Base-by-base conservation (phyloP, 768 basidiomycete species). In the Podaxis sp. region DNA sequence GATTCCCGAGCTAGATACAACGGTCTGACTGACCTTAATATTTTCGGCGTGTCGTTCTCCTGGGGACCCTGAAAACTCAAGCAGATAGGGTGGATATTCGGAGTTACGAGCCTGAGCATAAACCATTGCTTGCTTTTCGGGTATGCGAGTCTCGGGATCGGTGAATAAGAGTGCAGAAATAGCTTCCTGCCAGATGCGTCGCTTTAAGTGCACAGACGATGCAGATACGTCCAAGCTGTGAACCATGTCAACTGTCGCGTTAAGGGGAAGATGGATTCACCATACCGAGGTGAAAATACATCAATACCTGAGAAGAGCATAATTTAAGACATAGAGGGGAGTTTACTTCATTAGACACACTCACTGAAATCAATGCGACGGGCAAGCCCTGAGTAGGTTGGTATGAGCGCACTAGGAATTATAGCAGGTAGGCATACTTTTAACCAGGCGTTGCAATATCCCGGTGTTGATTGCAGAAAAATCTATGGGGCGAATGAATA, bases 121-220 rank as follows among this genome's bases (percentile, higher is more conserved):
- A 22, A 69, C 57, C 79, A 93, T 86, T 5, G 71, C 68, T 67
- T 90, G 85, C 15, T 76, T 73, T 46, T 75, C 69, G 1, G 88
- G 86, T 66, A 93, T 91, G 19, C 76, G 75, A 68, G 83, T 85
- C 8, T 82, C 80, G 0, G 83, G 75, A 60, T 75, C 80, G 0
- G 88, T 88, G 36, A 92, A 79, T 15, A 93, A 72, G 17, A 93
- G 74, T 1, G 86, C 81, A 0, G 87, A 82, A 24, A 92, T 78
- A 3, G 88, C 80, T 72, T 93, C 91, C 70, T 93, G 90, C 89
- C 90, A 91, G 13, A 93, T 88, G 4, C 91, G 82, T 15, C 90
- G 81, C 62, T 78, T 84, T 15, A 82, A 78, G 70, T 93, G 91
- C 5, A 80, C 72, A 0, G 86, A 89, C 0, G 77, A 72, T 2